These are phyloP conservation scores for Gossypium australe DNA, from an alignment of 345 rosid genomes.

Conservation along the genomic window DNA sequence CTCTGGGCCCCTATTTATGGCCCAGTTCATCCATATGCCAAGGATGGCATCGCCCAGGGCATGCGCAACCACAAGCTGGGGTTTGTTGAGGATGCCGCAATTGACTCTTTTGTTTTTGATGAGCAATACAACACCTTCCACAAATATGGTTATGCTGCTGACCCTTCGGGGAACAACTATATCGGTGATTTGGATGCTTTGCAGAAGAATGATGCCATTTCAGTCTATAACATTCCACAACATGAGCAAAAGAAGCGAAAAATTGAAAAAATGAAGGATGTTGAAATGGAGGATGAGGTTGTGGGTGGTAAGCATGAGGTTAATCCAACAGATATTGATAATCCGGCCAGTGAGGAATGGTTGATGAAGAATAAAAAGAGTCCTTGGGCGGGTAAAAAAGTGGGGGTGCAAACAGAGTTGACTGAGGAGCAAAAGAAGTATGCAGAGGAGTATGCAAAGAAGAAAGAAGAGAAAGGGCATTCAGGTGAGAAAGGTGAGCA, in stretches of 20 bases:
- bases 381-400: no score
- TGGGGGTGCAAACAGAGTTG: no score
- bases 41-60: conserved; percentile 89
- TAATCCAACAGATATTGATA: no score
- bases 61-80: conserved; percentile 98
- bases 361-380: no score
- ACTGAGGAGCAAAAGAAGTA: no score
- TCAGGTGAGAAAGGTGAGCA: no score
- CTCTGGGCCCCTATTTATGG: conserved; percentile 89
- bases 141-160: conserved; percentile 80
- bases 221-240: conserved; percentile 78
- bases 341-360: no score
- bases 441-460: no score
- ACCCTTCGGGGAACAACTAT: conserved; percentile 72
- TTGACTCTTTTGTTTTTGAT: conserved; percentile 77
- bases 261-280: conserved; percentile 54
- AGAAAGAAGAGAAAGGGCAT: no score
- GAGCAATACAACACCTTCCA: conserved; percentile 94
- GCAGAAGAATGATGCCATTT: conserved; percentile 52
- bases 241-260: conserved; percentile 76
- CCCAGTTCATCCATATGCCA: conserved; percentile 89
- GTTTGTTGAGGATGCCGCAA: conserved; percentile 86
- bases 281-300: conserved; percentile 20
- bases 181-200: conserved; percentile 73
- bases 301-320: no score